These are phyloP conservation scores for Pterocarpus macrocarpus DNA, from an alignment of 306 rosid genomes.

Conservation along the genomic window DNA sequence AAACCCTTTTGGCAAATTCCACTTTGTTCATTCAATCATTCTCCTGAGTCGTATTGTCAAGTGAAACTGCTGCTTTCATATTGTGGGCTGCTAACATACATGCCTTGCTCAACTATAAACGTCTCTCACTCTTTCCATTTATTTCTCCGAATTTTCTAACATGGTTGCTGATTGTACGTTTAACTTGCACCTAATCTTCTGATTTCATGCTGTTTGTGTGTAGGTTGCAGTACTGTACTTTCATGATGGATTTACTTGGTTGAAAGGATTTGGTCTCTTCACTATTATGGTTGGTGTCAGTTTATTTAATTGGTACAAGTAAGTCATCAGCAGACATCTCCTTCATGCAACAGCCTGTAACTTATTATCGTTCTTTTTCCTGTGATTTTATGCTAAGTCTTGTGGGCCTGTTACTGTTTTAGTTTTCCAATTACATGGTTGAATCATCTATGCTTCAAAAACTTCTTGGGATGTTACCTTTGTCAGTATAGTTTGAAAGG, in stretches of 20 bases:
- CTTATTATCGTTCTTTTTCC: background rate
- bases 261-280: constrained; percentile 87
- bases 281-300: constrained; percentile 89
- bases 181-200: constrained; percentile 36
- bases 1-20: too few relatives aligned
- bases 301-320: constrained; percentile 98
- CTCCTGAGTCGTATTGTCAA: background rate
- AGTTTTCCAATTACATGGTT: too few relatives aligned
- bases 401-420: too few relatives aligned
- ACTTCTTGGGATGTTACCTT: too few relatives aligned
- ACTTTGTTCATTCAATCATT: too few relatives aligned
- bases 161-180: constrained; percentile 12
- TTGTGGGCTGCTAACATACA: background rate
- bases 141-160: background rate
- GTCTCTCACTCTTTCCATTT: background rate
- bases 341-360: constrained; percentile 11
- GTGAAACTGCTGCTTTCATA: background rate
- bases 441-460: too few relatives aligned
- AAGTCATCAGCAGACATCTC: constrained; percentile 54
- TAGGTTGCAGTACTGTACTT: constrained; percentile 97
- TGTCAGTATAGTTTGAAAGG: too few relatives aligned
- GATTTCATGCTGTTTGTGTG: constrained; percentile 43
- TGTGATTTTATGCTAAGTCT: constrained; percentile 16
- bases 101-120: background rate
- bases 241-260: constrained; percentile 83